Percentiles rank a stretch among this genome's conserved stretches.
These are phyloP conservation scores for Suhomyces sp. DNA, from an alignment of 805 yeast genomes.

Conservation along the genomic window DNA sequence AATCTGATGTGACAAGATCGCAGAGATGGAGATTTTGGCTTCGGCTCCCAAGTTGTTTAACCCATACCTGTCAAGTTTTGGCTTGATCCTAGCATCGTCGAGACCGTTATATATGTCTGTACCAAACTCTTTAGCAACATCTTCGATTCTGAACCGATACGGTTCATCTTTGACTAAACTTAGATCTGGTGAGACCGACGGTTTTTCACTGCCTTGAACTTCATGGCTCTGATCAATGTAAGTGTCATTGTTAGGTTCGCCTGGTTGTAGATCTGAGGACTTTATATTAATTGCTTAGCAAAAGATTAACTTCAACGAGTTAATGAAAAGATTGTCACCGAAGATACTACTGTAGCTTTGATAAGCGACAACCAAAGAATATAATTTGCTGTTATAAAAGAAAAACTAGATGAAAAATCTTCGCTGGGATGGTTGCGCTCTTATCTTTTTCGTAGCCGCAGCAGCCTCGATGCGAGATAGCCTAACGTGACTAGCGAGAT, in stretches of 20 bases:
- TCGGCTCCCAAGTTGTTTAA: conserved; percentile 29
- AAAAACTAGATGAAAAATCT: too few species aligned
- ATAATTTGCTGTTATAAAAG: not conserved
- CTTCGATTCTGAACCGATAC: conserved; percentile 14
- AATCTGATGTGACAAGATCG: conserved; percentile 35
- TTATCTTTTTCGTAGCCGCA: not conserved
- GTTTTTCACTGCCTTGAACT: conserved; percentile 16
- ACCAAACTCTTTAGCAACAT: conserved; percentile 14
- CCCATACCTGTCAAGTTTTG: conserved; percentile 4
- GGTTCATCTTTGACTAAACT: conserved; percentile 6
- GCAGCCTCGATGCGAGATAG: not conserved
- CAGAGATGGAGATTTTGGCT: conserved; percentile 24
- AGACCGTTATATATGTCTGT: conserved; percentile 16
- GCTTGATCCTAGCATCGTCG: conserved; percentile 4
- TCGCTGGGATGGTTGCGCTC: not conserved
- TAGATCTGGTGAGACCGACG: conserved; percentile 6
- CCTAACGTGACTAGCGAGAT: not conserved
- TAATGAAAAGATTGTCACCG: not conserved
- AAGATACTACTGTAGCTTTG: not conserved
- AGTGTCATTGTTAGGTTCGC: conserved; percentile 8
- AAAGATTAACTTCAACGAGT: not conserved
- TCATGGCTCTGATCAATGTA: conserved; percentile 13
- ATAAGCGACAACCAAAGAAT: not conserved
- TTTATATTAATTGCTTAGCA: conserved; percentile 4
- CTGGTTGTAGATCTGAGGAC: conserved; percentile 1